These are phyloP conservation scores for Borealophlyctis nickersoniae DNA, from an alignment of 192 early-diverging fungal genomes.

Conservation along the genomic window DNA sequence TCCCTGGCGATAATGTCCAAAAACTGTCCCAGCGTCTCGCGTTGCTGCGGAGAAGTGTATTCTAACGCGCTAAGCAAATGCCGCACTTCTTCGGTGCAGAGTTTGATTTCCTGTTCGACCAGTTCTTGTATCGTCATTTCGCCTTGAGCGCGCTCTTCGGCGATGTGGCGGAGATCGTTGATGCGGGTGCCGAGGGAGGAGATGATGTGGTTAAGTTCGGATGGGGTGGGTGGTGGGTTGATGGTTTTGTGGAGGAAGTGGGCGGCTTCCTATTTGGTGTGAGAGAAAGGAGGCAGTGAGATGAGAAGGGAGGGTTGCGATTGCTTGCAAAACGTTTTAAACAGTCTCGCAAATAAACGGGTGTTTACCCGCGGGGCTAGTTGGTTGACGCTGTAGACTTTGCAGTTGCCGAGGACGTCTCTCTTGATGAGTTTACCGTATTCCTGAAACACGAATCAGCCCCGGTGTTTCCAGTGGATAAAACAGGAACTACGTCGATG, in stretches of 20 bases:
- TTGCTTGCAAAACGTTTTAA: background rate
- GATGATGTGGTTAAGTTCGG: background rate
- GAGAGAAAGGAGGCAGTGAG: background rate
- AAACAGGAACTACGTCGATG: no score
- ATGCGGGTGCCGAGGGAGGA: background rate
- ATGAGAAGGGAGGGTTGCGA: background rate
- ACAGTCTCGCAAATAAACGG: no score
- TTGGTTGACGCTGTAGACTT: background rate
- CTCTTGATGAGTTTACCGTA: background rate
- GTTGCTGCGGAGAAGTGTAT: background rate
- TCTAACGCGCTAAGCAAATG: background rate
- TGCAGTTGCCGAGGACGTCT: background rate
- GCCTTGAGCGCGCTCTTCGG: background rate
- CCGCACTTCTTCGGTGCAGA: background rate
- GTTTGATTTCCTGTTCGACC: background rate
- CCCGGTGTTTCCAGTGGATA: background rate
- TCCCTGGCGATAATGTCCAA: background rate
- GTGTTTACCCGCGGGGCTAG: background rate
- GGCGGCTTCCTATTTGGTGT: background rate
- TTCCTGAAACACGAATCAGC: background rate
- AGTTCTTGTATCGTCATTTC: background rate
- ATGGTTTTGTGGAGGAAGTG: background rate
- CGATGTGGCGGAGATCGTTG: background rate
- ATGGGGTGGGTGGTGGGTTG: background rate
- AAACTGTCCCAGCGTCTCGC: background rate